These are phyloP conservation scores for Verticillium zaregamsianum DNA, from an alignment of 2,329 filamentous ascomycete species.

Conservation along the genomic window DNA sequence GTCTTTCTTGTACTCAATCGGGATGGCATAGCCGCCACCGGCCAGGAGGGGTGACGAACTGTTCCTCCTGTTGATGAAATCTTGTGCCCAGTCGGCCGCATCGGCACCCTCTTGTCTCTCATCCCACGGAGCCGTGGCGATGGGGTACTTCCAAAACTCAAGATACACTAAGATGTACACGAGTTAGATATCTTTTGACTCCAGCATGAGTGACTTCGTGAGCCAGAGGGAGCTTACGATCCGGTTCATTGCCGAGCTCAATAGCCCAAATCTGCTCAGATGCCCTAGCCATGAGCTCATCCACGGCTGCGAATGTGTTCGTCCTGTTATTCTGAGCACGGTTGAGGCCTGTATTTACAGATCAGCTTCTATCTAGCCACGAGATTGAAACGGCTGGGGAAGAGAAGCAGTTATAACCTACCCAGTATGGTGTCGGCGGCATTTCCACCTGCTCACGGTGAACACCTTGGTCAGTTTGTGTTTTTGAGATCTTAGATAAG, in stretches of 20 bases:
- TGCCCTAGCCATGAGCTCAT: constrained; percentile 24
- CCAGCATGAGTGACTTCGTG: background rate
- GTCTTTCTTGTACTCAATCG: background rate
- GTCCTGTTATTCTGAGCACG: constrained; percentile 45
- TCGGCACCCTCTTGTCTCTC: constrained; percentile 5
- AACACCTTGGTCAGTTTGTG: no score
- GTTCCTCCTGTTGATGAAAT: constrained; percentile 2
- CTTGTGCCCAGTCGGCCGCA: constrained; percentile 6
- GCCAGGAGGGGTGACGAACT: background rate
- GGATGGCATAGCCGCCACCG: constrained; percentile 4
- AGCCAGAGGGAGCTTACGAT: constrained; percentile 33
- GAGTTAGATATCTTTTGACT: no score
- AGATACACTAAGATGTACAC: background rate
- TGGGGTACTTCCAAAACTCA: background rate
- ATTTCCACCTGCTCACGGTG: no score
- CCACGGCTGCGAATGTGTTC: constrained; percentile 51
- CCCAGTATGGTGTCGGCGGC: no score
- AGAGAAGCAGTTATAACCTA: no score
- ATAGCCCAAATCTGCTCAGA: constrained; percentile 43
- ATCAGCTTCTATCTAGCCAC: no score
- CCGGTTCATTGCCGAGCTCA: constrained; percentile 54
- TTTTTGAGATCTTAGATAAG: no score
- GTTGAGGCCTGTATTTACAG: constrained; percentile 40
- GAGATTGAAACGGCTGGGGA: no score
- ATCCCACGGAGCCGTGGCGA: constrained; percentile 6